Evolutionary conservation across 164 flowering plant genomes (phyloP).

Genomic region (Chimonanthus salicifolius): DNA sequence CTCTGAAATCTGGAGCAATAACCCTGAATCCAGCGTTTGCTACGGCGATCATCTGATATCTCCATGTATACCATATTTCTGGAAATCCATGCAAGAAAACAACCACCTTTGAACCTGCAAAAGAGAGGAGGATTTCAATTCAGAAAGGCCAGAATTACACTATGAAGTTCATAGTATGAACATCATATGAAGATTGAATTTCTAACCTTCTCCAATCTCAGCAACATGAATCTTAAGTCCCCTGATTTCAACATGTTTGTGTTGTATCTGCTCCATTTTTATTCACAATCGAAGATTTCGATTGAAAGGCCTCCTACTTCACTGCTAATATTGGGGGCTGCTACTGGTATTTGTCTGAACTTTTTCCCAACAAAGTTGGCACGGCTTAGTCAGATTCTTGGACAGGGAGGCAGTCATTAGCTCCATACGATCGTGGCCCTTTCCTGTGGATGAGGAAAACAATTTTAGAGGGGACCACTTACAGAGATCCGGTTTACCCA

Average conservation of each 20-base stretch:
- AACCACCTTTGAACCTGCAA: slow-evolving; percentile 26
- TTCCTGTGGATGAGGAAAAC: too few species aligned
- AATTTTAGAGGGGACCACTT: too few species aligned
- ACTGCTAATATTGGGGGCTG: too few species aligned
- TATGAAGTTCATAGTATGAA: too few species aligned
- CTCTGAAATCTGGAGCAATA: slow-evolving; percentile 49
- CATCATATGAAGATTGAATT: background rate
- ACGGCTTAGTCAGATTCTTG: too few species aligned
- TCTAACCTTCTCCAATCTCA: slow-evolving; percentile 19
- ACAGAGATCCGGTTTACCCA: too few species aligned
- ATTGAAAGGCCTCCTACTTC: too few species aligned
- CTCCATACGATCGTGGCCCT: too few species aligned
- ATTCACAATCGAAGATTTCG: too few species aligned
- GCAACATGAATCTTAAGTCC: slow-evolving; percentile 41
- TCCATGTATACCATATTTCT: slow-evolving; percentile 57
- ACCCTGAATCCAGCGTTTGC: slow-evolving; percentile 49
- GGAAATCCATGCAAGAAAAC: slow-evolving; percentile 53
- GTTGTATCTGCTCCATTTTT: slow-evolving; percentile 31
- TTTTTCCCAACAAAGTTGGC: too few species aligned
- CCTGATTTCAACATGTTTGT: slow-evolving; percentile 23
- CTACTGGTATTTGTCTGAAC: too few species aligned
- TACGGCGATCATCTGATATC: slow-evolving; percentile 56
- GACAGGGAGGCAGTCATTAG: too few species aligned
- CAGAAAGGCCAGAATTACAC: background rate
- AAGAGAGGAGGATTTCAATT: background rate